Evolutionary conservation across 768 basidiomycete genomes (phyloP), one percentile per base, ranked within the genome.

Genomic region (Termitomyces sp.): DNA sequence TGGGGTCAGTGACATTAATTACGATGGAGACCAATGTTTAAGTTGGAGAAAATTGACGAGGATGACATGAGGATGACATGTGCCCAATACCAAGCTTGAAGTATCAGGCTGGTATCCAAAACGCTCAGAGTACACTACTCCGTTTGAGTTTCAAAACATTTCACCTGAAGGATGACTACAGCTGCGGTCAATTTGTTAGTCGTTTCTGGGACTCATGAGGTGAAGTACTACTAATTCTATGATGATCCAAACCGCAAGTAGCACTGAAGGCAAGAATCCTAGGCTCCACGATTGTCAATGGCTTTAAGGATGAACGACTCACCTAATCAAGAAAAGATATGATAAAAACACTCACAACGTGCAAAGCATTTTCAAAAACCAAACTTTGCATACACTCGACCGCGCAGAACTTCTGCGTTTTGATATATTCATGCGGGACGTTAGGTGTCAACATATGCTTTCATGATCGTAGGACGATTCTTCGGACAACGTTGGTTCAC

Each of bases 151-250:
- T 15, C 6, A 30, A 22, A 36, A 36, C 59, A 8, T 37, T 16
- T 62, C 65, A 76, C 77, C 66, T 78, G 80, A 22, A 80, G 67
- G 55, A 81, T 83, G 41, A 84, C 76, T 3, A 79, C 78, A 4
- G 84, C 83, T 13, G 82, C 83, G 2, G 82, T 85, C 57, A 85
- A 64, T 65, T 86, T 83, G 63, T 82, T 82, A 15, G 84, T 82
- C 82, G 18, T 37, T 20, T 22, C 1, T 36, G 33, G 27, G 27
- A 27, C 27, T 27, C 27, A 27, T 27, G 27, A 1, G 27, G 27
- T 53, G 52, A n/a, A 9, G 42, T 30, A 50, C 39, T 16, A 27
- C 20, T 20, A 49, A 51, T 41, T 12, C 45, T 16, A 52, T 57
- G 5, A 8, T 31, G 44, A 47, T 48, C 51, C 66, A 68, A 36